Evolutionary conservation across 495 filamentous ascomycete genomes (phyloP).

Genomic region (Penicillium herquei): DNA sequence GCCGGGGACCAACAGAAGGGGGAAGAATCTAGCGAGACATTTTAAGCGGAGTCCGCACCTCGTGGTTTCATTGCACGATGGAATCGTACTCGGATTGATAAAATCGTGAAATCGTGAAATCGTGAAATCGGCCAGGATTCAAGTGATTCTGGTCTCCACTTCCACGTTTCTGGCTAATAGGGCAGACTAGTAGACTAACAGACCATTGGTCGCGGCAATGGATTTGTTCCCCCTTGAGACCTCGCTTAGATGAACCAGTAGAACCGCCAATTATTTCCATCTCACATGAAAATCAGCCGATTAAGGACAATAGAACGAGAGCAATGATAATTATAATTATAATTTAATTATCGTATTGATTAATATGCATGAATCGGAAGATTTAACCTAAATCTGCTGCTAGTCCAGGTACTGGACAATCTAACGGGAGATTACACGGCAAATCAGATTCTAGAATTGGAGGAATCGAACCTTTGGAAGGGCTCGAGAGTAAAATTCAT

Average conservation of each 20-base stretch:
- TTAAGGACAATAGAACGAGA: no score
- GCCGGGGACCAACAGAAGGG: background rate
- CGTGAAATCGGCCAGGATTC: background rate
- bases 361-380: background rate
- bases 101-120: background rate
- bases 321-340: no score
- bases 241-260: background rate
- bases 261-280: background rate
- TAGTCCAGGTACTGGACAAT: no score
- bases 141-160: no score
- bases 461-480: no score
- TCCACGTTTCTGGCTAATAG: no score
- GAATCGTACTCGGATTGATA: background rate
- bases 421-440: no score
- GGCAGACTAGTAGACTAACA: no score
- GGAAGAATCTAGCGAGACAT: background rate
- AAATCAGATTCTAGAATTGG: no score
- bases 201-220: background rate
- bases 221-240: background rate
- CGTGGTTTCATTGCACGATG: background rate
- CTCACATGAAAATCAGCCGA: no score
- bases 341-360: no score
- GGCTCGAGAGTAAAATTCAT: no score
- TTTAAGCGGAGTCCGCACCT: background rate
- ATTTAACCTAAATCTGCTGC: background rate